These are phyloP conservation scores for Aspergillus sojae DNA, from an alignment of 2,329 filamentous ascomycete genomes.

Conservation along the genomic window DNA sequence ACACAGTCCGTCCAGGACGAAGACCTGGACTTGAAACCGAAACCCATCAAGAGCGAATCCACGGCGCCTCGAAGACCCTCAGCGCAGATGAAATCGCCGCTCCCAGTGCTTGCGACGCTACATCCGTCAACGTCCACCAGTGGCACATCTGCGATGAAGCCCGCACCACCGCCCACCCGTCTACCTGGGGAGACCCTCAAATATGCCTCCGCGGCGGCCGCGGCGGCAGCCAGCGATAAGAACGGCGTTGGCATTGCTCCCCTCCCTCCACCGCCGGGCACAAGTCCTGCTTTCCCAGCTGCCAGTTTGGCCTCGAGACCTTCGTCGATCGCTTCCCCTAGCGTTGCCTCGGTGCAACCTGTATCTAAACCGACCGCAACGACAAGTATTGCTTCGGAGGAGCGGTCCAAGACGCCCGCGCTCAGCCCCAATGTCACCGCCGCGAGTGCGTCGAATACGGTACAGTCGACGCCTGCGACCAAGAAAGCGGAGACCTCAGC, in stretches of 20 bases:
- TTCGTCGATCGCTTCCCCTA: constrained; percentile 62
- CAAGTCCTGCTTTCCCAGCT: constrained; percentile 53
- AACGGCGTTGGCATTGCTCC: constrained; percentile 88
- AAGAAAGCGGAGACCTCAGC: constrained; percentile 49
- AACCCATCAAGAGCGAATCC: constrained; percentile 58
- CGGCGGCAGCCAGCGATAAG: constrained; percentile 87
- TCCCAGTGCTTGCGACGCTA: constrained; percentile 88
- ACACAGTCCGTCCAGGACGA: constrained; percentile 91
- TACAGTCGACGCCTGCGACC: constrained; percentile 50
- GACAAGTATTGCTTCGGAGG: constrained; percentile 45
- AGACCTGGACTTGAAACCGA: constrained; percentile 64
- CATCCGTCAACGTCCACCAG: constrained; percentile 60
- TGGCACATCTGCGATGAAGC: constrained; percentile 77
- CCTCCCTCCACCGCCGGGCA: constrained; percentile 82
- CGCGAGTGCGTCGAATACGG: constrained; percentile 42
- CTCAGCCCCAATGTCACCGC: constrained; percentile 49
- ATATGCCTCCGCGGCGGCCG: constrained; percentile 94
- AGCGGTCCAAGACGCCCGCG: constrained; percentile 57
- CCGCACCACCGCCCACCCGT: constrained; percentile 80
- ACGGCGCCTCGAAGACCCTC: constrained; percentile 72
- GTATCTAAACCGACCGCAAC: constrained; percentile 43
- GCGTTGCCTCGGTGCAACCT: constrained; percentile 53
- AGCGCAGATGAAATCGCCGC: constrained; percentile 86
- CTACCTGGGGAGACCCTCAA: constrained; percentile 89
- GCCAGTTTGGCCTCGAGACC: constrained; percentile 54